These are phyloP conservation scores for Suillus subluteus DNA, from an alignment of 768 basidiomycete genomes.

Conservation along the genomic window DNA sequence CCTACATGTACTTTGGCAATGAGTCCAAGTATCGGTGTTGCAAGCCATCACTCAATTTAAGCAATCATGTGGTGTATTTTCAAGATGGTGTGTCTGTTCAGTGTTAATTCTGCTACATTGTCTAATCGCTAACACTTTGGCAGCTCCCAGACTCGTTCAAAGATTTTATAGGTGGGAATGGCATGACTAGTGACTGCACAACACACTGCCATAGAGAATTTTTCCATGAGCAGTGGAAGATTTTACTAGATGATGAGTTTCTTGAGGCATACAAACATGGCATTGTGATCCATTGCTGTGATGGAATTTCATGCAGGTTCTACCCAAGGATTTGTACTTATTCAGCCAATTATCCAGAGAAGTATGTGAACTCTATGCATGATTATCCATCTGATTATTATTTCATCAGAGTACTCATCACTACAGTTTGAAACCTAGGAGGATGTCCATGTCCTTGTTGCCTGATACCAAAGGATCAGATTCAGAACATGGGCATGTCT, in stretches of 20 bases:
- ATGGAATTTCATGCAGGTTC: constrained; percentile 19
- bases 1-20: too few relatives aligned
- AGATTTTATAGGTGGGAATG: neutral
- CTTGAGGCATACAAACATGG: too few relatives aligned
- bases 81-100: neutral
- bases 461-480: constrained; percentile 15
- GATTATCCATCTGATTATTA: neutral
- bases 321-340: constrained; percentile 28
- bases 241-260: constrained; percentile 21
- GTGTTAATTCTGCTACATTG: too few relatives aligned
- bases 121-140: too few relatives aligned
- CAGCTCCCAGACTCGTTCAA: neutral
- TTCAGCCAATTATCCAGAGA: constrained; percentile 31
- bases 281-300: constrained; percentile 18
- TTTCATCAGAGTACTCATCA: constrained; percentile 24
- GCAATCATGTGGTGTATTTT: neutral
- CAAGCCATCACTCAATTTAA: too few relatives aligned
- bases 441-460: constrained; percentile 34
- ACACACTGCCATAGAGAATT: constrained; percentile 23
- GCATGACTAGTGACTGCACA: neutral
- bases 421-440: constrained; percentile 24
- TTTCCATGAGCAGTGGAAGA: constrained; percentile 15
- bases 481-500: constrained; percentile 13
- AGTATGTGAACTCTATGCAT: constrained; percentile 21
- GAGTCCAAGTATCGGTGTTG: too few relatives aligned